Percentiles rank a stretch among this genome's conserved stretches.
These are phyloP conservation scores for Brassica nigra DNA, from an alignment of 345 rosid species.

Conservation along the genomic window DNA sequence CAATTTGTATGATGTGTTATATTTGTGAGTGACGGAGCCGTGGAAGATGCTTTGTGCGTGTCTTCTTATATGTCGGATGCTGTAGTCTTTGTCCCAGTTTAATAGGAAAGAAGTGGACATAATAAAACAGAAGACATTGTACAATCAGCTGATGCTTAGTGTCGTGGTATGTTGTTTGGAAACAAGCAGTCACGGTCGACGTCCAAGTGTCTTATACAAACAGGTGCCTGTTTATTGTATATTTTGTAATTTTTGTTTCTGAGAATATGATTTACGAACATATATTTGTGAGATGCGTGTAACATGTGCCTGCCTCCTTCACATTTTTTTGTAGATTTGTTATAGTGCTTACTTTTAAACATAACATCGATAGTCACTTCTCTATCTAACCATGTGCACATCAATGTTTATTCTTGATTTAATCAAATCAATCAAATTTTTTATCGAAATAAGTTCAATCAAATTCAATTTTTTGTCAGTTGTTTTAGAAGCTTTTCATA, in stretches of 20 bases:
- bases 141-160: constrained; percentile 83
- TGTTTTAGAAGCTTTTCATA: too few species aligned
- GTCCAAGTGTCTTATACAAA: constrained; percentile 45
- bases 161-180: constrained; percentile 82
- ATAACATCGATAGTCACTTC: too few species aligned
- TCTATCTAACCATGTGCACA: constrained; percentile 16
- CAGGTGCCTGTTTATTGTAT: constrained; percentile 12
- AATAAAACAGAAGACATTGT: constrained; percentile 65
- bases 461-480: background rate
- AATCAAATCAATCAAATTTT: background rate
- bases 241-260: background rate
- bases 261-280: background rate
- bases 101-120: constrained; percentile 48
- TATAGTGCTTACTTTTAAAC: too few species aligned
- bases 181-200: constrained; percentile 74
- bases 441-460: too few species aligned
- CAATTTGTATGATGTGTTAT: constrained; percentile 62
- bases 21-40: constrained; percentile 73
- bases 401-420: constrained; percentile 1
- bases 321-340: too few species aligned
- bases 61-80: constrained; percentile 82
- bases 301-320: too few species aligned
- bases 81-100: constrained; percentile 68
- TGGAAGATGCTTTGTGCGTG: constrained; percentile 72
- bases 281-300: too few species aligned